Base-by-base conservation (phyloP, 2,329 filamentous ascomycete genomes). In the Shiraia bambusicola region DNA sequence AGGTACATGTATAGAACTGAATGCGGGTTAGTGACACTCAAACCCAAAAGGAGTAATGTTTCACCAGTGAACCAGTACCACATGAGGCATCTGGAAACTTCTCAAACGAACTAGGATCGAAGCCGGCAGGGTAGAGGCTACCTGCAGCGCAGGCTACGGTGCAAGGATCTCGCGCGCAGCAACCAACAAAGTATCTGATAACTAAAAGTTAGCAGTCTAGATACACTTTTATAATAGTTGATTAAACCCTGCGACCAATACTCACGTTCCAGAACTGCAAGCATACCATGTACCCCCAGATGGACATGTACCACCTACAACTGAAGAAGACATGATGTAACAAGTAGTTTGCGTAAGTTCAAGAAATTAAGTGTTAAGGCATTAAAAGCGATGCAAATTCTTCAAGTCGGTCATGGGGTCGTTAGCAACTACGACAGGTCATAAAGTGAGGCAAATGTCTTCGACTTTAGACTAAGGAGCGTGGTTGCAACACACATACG, bases 161-260 rank as follows among this genome's bases (percentile, higher is more conserved):
- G 40, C 69, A 72, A n/a, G 67, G 61, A 28, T 69, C 53, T 14
- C 46, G 42, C 11, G 45, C 53, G 42, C 70, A 72, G 48, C 69
- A 71, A 3, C 69, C 69, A 6, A 70, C 54, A 40, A 71, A 72
- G 22, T 47, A 52, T 19, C 47, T 53, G 26, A 17, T 6, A 14
- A 1, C n/a, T 15, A 8, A 9, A n/a, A 2, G n/a, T 44, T 26
- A 48, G 45, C 15, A 10, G 4, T 15, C 11, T 31, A 13, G 12
- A n/a, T 34, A 4, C 12, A 9, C n/a, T 12, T n/a, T n/a, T n/a
- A n/a, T n/a, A n/a, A n/a, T n/a, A n/a, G 12, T n/a, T 2, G 3
- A 22, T 6, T 5, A 5, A 16, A 12, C 2, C 12, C 6, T 33
- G 10, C 8, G 22, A n/a, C 2, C 9, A 9, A 10, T 14, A 15